Conservation (phyloP, 331 rosid genomes). For the Prunus yedoensis region DNA sequence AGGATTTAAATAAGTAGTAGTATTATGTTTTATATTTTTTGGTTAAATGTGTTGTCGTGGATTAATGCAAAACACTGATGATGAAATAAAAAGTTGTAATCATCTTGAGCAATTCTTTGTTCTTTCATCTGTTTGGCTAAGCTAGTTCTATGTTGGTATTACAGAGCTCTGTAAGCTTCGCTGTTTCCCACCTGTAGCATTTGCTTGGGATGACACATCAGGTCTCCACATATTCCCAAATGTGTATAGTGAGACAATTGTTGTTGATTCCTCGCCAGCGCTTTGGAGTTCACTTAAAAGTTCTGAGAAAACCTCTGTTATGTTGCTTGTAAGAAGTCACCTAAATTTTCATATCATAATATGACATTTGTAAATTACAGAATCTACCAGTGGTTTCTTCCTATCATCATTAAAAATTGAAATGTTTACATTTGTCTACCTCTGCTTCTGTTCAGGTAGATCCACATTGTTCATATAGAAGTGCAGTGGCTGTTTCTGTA, state of each 20-base stretch:
- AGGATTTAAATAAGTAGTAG: conserved; percentile 23
- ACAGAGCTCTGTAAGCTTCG: conserved; percentile 92
- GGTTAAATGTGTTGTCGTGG: background rate
- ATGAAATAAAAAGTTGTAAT: background rate
- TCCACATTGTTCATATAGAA: conserved; percentile 92
- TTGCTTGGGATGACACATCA: conserved; percentile 87
- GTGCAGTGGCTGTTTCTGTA: conserved; percentile 59
- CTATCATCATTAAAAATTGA: conserved; percentile 7
- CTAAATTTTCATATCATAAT: background rate
- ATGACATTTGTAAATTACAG: background rate
- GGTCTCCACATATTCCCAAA: conserved; percentile 88
- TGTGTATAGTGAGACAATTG: conserved; percentile 61
- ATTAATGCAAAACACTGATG: background rate
- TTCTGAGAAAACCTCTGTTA: conserved; percentile 75
- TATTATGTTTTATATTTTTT: conserved; percentile 21
- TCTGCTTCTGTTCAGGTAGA: conserved; percentile 67
- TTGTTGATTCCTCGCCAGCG: conserved; percentile 89
- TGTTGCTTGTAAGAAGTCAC: conserved; percentile 66
- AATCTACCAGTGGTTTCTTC: conserved; percentile 7
- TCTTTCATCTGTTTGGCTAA: conserved; percentile 3
- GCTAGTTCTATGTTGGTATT: conserved; percentile 36
- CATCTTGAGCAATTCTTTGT: background rate
- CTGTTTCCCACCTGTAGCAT: conserved; percentile 95
- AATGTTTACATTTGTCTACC: conserved; percentile 25
- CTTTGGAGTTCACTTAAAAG: conserved; percentile 67